These are phyloP conservation scores for Aschersonia sp. DNA, from an alignment of 2,329 filamentous ascomycete species.

Conservation along the genomic window DNA sequence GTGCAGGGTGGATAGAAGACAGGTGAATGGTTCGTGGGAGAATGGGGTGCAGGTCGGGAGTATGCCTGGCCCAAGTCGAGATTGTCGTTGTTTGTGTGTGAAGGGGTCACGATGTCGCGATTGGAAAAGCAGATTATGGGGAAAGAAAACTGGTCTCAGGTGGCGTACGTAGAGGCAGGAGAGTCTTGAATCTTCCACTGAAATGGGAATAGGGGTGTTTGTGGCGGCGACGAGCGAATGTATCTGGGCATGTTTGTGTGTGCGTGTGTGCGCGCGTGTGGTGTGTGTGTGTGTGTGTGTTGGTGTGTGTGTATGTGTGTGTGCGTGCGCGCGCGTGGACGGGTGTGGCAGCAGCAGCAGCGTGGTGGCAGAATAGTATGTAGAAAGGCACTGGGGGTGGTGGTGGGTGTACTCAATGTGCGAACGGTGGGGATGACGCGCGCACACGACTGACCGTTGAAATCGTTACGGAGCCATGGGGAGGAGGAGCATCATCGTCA, in stretches of 20 bases:
- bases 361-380: no score
- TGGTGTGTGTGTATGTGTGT: no score
- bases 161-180: background rate
- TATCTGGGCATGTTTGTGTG: background rate
- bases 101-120: background rate
- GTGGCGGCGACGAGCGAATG: background rate
- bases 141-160: background rate
- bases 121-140: background rate
- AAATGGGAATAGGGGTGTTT: background rate
- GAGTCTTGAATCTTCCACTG: background rate
- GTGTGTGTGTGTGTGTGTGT: no score
- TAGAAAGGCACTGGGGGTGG: no score
- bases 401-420: background rate
- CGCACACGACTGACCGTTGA: background rate
- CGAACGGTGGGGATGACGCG: background rate
- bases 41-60: no score
- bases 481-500: background rate
- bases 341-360: no score
- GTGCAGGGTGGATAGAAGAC: background rate
- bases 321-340: no score
- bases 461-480: background rate
- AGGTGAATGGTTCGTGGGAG: no score
- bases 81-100: background rate
- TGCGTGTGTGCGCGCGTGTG: background rate
- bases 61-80: no score